Percentiles rank a stretch among this genome's conserved stretches.
These are phyloP conservation scores for Yamadazyma blattariae DNA, from an alignment of 1,139 yeast species.

Conservation along the genomic window DNA sequence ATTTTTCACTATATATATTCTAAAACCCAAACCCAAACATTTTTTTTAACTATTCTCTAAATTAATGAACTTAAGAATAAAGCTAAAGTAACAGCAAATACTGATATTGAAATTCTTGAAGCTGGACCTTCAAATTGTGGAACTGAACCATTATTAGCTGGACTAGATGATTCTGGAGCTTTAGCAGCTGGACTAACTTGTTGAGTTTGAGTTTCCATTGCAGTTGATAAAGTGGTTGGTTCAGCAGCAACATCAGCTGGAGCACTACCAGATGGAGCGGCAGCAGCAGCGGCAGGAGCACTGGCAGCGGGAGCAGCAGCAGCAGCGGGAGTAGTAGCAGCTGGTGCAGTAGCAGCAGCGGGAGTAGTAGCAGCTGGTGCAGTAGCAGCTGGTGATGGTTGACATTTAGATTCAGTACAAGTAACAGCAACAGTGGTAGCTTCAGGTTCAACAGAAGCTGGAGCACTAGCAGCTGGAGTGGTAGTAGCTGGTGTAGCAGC, in stretches of 20 bases:
- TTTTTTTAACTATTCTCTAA: neutral
- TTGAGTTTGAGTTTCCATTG: too few relatives aligned
- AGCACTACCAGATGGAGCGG: neutral
- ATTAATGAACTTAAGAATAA: slow-evolving; percentile 1
- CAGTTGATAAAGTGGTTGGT: slow-evolving; percentile 25
- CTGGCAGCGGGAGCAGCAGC: neutral
- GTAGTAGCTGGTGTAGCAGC: slow-evolving; percentile 5
- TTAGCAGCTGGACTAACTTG: slow-evolving; percentile 6
- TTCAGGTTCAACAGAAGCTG: neutral
- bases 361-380: slow-evolving; percentile 5
- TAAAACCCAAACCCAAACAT: slow-evolving; percentile 43
- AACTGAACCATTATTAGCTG: neutral
- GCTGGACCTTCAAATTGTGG: slow-evolving; percentile 2
- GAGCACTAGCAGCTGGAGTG: too few relatives aligned
- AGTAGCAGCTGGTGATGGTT: neutral
- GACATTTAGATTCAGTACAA: too few relatives aligned
- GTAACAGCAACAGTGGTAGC: neutral
- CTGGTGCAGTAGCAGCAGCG: too few relatives aligned
- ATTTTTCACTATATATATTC: neutral
- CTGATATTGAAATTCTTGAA: neutral
- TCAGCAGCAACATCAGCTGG: slow-evolving; percentile 12
- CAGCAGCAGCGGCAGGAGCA: neutral
- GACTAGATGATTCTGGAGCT: neutral
- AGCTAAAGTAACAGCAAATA: slow-evolving; percentile 2
- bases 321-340: neutral